Evolutionary conservation across 2,329 filamentous ascomycete genomes (phyloP).

Genomic region (Cucurbitaria berberidis): DNA sequence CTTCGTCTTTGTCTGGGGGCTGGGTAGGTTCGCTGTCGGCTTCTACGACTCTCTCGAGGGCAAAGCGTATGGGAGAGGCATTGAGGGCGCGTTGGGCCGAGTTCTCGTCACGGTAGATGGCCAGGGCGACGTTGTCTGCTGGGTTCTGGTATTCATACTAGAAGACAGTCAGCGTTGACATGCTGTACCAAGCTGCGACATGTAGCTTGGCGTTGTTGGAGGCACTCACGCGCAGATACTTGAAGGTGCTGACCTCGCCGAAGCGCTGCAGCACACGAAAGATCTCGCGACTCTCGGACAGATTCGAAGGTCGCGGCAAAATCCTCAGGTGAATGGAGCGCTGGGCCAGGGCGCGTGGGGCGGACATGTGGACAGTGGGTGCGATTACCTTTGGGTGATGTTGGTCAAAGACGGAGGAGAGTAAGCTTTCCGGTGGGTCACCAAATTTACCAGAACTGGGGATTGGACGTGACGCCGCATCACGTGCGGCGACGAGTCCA

Average conservation of each 20-base stretch:
- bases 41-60: constrained; percentile 45
- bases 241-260: constrained; percentile 57
- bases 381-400: no score
- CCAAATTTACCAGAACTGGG: constrained; percentile 25
- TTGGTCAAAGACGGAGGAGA: constrained; percentile 3
- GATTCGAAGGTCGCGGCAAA: constrained; percentile 53
- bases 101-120: constrained; percentile 53
- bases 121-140: constrained; percentile 53
- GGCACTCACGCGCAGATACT: constrained; percentile 49
- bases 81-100: constrained; percentile 52
- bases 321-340: constrained; percentile 57
- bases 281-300: constrained; percentile 58
- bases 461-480: constrained; percentile 19
- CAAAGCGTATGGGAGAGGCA: constrained; percentile 55
- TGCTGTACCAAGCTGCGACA: no score
- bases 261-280: constrained; percentile 56
- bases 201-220: background rate
- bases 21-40: constrained; percentile 1
- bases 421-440: no score
- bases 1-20: constrained; percentile 14
- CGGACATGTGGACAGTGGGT: constrained; percentile 35
- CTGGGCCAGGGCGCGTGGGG: constrained; percentile 40
- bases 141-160: constrained; percentile 54
- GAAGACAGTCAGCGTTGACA: no score
- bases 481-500: constrained; percentile 23